Evolutionary conservation across 306 rosid species (phyloP).

Genomic region (Medicago ruthenica): DNA sequence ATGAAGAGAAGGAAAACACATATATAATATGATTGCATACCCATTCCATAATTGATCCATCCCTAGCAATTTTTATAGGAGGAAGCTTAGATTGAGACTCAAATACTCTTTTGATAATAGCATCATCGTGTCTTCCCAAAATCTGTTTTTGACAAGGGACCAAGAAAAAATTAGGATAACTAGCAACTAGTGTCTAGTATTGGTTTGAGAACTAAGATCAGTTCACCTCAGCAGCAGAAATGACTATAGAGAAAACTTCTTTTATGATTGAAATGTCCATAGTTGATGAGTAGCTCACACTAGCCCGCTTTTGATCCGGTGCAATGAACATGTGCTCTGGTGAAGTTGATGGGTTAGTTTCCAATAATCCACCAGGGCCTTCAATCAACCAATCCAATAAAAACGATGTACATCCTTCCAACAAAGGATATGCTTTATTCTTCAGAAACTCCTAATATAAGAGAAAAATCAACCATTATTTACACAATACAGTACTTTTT

Average conservation of each 20-base stretch:
- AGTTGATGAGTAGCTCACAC: conserved; percentile 96
- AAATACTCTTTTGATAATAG: conserved; percentile 58
- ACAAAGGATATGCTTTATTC: conserved; percentile 89
- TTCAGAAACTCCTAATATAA: conserved; percentile 73
- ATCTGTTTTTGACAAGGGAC: conserved; percentile 53
- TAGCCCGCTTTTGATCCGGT: conserved; percentile 81
- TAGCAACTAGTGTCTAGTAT: conserved; percentile 20
- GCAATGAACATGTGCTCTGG: conserved; percentile 96
- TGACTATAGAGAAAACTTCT: conserved; percentile 76
- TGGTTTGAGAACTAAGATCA: conserved; percentile 36
- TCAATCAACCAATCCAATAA: conserved; percentile 97
- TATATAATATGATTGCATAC: conserved; percentile 52
- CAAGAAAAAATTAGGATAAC: conserved; percentile 29
- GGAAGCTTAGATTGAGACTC: conserved; percentile 70
- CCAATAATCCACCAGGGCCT: conserved; percentile 75
- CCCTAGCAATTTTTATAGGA: conserved; percentile 76
- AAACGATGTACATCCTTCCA: conserved; percentile 92
- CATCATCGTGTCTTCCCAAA: conserved; percentile 72
- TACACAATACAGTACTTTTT: not conserved
- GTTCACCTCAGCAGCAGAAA: conserved; percentile 86
- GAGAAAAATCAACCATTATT: conserved; percentile 43
- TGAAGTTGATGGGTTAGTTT: conserved; percentile 98
- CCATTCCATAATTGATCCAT: conserved; percentile 97
- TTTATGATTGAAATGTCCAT: conserved; percentile 91
- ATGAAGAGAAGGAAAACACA: conserved; percentile 19